Base-by-base conservation (phyloP, 768 basidiomycete species). In the Pleurotus giganteus region DNA sequence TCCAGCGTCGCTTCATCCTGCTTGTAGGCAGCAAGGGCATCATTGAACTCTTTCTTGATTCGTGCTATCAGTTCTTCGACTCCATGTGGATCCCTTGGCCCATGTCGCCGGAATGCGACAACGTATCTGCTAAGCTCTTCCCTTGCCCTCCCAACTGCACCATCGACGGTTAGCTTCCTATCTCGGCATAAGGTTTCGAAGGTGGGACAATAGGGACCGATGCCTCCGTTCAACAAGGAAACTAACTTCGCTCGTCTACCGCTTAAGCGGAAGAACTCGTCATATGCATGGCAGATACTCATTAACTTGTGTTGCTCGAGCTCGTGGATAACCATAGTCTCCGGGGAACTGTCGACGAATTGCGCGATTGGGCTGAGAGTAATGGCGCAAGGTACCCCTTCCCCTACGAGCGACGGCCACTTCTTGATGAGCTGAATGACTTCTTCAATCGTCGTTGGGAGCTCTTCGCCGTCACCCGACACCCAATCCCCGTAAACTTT, bases 301-400 rank as follows among this genome's bases (percentile, higher is more conserved):
- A 31, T 32, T 13, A 54, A 41, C 26, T 54, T 45, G 27, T 54
- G 24, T 8, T 45, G 42, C n/a, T 54, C 53, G 15, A 54, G 42
- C 8, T 54, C 53, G 15, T 45, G 29, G 9, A 54, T 9, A 17
- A 43, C 44, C 21, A 45, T 4, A 12, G 42, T 31, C 41, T 23
- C 41, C 29, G 34, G 27, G 41, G 54, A 34, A 15, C 12, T 32
- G 29, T 49, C 44, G 13, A 42, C 56, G 42, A 60, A 57, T 31
- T 54, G 36, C 32, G 36, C 24, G 11, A 60, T 56, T 17, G 58
- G 56, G 4, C 53, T 54, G 12, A 57, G 47, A 32, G 51, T 43
- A 17, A 60, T 53, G 27, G 53, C 36, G 46, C 57, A 57, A 19
- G 58, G 58, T 28, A 60, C 56, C 21, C 58, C 58, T 1, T 60